A percentile compares a stretch with the other conserved stretches of the same genome.
Conservation (phyloP, 768 basidiomycete genomes). For the Leccinum arenicola region DNA sequence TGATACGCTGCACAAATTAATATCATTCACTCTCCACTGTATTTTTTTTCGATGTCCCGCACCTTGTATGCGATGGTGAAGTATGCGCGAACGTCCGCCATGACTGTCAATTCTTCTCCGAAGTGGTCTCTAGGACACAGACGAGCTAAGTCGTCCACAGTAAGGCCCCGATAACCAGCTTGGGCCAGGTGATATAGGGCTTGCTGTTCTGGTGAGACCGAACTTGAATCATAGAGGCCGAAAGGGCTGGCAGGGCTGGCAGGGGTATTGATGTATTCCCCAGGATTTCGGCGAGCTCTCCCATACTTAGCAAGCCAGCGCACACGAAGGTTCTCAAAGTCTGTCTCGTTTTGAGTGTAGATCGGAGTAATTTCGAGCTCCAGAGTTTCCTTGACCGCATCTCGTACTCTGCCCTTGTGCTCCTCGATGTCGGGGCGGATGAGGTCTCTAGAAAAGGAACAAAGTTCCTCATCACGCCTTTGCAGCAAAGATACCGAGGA, state of each 20-base stretch:
- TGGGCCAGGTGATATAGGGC: slow-evolving; percentile 31
- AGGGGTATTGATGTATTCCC: not conserved
- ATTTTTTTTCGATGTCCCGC: not conserved
- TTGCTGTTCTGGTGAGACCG: not conserved
- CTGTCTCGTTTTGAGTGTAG: slow-evolving; percentile 37
- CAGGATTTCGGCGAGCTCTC: slow-evolving; percentile 3
- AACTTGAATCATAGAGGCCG: no score
- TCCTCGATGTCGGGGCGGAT: slow-evolving; percentile 30
- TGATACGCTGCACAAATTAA: slow-evolving; percentile 41
- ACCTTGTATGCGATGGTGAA: slow-evolving; percentile 57
- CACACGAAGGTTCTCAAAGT: slow-evolving; percentile 18
- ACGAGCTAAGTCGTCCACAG: slow-evolving; percentile 24
- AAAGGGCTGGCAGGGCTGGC: no score
- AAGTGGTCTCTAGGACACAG: slow-evolving; percentile 28
- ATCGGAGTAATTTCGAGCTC: slow-evolving; percentile 37
- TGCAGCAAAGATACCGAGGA: not conserved
- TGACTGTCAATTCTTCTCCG: slow-evolving; percentile 46
- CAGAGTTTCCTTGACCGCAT: slow-evolving; percentile 33
- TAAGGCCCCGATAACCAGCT: slow-evolving; percentile 25
- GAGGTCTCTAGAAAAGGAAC: slow-evolving; percentile 21
- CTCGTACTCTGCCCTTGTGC: slow-evolving; percentile 21
- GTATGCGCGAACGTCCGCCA: slow-evolving; percentile 56
- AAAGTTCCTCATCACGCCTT: not conserved
- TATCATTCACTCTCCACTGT: not conserved
- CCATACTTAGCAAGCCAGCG: slow-evolving; percentile 28